Percentiles rank a stretch among this genome's conserved stretches.
phyloP scores from a whole-genome alignment of 805 yeast species.

The Gaillardinia entomophila region DNA sequence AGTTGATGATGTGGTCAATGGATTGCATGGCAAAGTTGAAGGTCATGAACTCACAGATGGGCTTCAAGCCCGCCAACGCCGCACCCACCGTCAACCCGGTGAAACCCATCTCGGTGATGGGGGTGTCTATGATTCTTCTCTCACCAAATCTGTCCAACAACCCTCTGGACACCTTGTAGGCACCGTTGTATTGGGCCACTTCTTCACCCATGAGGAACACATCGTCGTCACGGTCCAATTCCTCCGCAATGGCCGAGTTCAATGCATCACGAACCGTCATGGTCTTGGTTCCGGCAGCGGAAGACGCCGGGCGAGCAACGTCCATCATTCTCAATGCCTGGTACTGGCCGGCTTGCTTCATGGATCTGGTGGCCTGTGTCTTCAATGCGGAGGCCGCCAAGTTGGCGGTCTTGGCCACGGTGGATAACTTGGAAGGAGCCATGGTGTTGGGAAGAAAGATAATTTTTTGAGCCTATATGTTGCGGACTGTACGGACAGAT shows the following conservation, averaged over 20 bases:
- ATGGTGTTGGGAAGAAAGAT: constrained; percentile 6
- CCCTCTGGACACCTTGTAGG: constrained; percentile 95
- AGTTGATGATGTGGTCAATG: constrained; percentile 95
- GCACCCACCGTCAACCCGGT: constrained; percentile 94
- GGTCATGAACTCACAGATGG: constrained; percentile 98
- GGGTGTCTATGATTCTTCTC: constrained; percentile 89
- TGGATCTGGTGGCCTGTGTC: constrained; percentile 14
- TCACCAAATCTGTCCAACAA: constrained; percentile 93
- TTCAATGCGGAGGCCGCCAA: constrained; percentile 32
- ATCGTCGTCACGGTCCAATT: constrained; percentile 89
- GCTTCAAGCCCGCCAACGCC: constrained; percentile 93
- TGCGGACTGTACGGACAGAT: constrained; percentile 17
- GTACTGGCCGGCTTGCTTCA: constrained; percentile 25
- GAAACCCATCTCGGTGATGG: constrained; percentile 99
- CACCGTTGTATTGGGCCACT: constrained; percentile 99
- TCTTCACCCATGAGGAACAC: constrained; percentile 98
- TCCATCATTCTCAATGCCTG: constrained; percentile 31
- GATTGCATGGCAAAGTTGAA: constrained; percentile 99
- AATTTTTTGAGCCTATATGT: constrained; percentile 1
- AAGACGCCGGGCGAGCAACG: constrained; percentile 37
- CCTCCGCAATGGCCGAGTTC: constrained; percentile 93
- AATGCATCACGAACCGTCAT: constrained; percentile 97
- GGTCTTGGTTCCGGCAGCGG: constrained; percentile 46
- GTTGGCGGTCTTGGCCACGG: constrained; percentile 40
- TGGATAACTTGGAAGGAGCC: constrained; percentile 22